Evolutionary conservation across 2,329 filamentous ascomycete species (phyloP).

Genomic region (Fusarium sp.): DNA sequence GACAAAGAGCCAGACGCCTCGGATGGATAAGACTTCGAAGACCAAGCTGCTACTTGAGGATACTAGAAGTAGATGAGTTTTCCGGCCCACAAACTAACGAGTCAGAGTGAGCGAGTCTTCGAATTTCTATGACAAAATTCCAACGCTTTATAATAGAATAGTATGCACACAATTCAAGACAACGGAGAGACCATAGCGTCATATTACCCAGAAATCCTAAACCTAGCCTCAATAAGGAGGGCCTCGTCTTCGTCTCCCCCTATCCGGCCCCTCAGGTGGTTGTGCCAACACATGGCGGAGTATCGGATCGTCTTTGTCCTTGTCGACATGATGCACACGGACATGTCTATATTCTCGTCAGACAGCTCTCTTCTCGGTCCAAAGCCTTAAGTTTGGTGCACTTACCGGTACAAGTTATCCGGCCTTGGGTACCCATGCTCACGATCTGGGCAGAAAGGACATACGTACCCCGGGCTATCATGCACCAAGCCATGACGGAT

Average conservation of each 20-base stretch:
- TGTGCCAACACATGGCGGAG: conserved; percentile 89
- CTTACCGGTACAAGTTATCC: conserved; percentile 92
- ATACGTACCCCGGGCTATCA: conserved; percentile 93
- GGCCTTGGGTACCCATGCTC: conserved; percentile 96
- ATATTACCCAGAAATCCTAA: too few relatives aligned
- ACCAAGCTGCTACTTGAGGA: too few relatives aligned
- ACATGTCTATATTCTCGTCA: conserved; percentile 77
- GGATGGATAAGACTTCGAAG: too few relatives aligned
- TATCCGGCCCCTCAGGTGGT: conserved; percentile 84
- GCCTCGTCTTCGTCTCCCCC: conserved; percentile 81
- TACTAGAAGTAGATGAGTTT: too few relatives aligned
- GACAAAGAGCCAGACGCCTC: too few relatives aligned
- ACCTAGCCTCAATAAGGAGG: conserved; percentile 51
- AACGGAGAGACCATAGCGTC: too few relatives aligned
- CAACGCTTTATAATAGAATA: too few relatives aligned
- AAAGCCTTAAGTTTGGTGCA: neutral
- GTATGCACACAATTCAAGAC: too few relatives aligned
- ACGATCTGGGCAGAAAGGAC: conserved; percentile 93
- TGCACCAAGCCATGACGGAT: conserved; percentile 88
- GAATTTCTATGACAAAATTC: too few relatives aligned
- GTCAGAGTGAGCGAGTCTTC: too few relatives aligned
- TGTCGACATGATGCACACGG: conserved; percentile 90
- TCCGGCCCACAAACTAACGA: too few relatives aligned
- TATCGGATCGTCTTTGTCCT: conserved; percentile 86
- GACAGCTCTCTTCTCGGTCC: conserved; percentile 16